Evolutionary conservation across 2,329 filamentous ascomycete genomes (phyloP), one percentile per base, ranked within the genome.

Genomic region (Xylaria sp.): DNA sequence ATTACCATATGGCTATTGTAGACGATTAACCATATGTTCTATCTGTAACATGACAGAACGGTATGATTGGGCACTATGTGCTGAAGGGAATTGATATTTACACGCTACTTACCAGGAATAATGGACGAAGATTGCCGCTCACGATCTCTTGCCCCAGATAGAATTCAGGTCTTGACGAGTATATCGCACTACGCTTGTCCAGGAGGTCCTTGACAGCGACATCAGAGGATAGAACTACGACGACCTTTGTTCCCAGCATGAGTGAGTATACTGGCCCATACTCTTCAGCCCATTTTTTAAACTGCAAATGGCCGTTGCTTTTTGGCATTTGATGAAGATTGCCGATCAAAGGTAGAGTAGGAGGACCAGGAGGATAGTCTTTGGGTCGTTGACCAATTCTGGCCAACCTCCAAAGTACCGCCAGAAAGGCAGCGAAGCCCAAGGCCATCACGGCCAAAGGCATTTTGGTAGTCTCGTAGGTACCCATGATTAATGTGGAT

Each of bases 271-370:
- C 73, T 0, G 85, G 84, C 0, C 73, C 72, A 60, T 87, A 87
- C 71, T 86, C 78, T 6, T 82, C 66, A 0, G 85, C 84, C 86
- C 86, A 88, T 72, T 84, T 82, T 39, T 84, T 73, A 57, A 86
- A 86, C 60, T 86, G 82, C 0, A 83, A 65, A 65, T 86, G 82
- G 6, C 7, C 7, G 13, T 84, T 75, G 1, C 76, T 57, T 1
- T 74, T 77, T 0, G 84, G 84, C 72, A 87, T 84, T 69, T 81
- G 81, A 69, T 86, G 85, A 1, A 87, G 72, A 55, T 87, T 88
- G 0, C 85, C 85, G 1, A 87, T 72, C 0, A 87, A 59, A 0
- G 85, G 85, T 0, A 86, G n/a, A 0, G 84, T 86, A 0, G 84
- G 84, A 3, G 86, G 86, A 0, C 85, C 85, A 0, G 85, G 84